Percentiles rank a stretch among this genome's conserved stretches.
phyloP scores from a whole-genome alignment of 1,284 basidiomycete species.

The Hymenochaete sp. region DNA sequence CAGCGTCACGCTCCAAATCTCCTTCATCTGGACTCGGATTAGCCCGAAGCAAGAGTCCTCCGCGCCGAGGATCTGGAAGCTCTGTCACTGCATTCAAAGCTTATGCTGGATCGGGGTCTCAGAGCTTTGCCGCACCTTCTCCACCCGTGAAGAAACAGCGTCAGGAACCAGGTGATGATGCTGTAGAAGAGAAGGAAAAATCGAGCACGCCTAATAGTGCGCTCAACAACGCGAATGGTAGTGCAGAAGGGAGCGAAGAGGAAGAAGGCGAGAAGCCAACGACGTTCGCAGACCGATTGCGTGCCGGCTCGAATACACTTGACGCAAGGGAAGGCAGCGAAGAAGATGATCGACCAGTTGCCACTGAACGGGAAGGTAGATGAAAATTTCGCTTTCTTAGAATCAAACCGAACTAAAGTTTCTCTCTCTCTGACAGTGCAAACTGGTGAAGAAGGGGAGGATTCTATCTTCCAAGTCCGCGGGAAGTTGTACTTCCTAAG shows the following conservation, averaged over 20 bases:
- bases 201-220: constrained; percentile 1
- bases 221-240: constrained; percentile 3
- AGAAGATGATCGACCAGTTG: constrained; percentile 35
- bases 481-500: constrained; percentile 78
- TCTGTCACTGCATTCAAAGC: constrained; percentile 50
- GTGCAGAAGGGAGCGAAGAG: constrained; percentile 23
- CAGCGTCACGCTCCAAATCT: constrained; percentile 40
- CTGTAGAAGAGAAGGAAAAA: constrained; percentile 8
- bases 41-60: constrained; percentile 42
- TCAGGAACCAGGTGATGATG: constrained; percentile 17
- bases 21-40: constrained; percentile 27
- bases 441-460: constrained; percentile 91
- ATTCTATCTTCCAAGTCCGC: constrained; percentile 75
- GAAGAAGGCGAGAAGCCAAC: constrained; percentile 27
- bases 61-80: constrained; percentile 27
- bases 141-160: constrained; percentile 18
- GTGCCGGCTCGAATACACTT: constrained; percentile 36
- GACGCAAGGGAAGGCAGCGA: constrained; percentile 39
- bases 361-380: constrained; percentile 68
- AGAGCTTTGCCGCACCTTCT: constrained; percentile 35
- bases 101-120: constrained; percentile 42
- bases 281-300: constrained; percentile 53
- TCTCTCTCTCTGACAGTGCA: constrained; percentile 41
- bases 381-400: not conserved
- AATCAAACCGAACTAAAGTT: not conserved